These are phyloP conservation scores for Leccinum huronense DNA, from an alignment of 1,284 basidiomycete genomes.

Conservation along the genomic window DNA sequence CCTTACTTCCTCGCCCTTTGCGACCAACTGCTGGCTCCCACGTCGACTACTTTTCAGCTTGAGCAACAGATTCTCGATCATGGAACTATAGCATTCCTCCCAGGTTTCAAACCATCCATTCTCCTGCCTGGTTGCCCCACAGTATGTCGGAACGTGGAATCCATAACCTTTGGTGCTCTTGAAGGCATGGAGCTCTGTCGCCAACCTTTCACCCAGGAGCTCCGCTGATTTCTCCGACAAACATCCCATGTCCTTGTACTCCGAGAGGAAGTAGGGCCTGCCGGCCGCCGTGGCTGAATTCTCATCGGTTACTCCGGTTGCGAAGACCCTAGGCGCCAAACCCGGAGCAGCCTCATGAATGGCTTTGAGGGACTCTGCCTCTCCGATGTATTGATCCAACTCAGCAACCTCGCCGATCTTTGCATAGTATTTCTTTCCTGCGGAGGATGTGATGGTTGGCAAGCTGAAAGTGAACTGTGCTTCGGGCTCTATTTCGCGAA, in stretches of 20 bases:
- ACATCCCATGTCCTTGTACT: constrained; percentile 64
- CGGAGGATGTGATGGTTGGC: constrained; percentile 55
- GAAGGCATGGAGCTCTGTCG: constrained; percentile 60
- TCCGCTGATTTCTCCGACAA: constrained; percentile 48
- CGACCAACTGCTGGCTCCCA: constrained; percentile 46
- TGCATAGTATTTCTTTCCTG: constrained; percentile 57
- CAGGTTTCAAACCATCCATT: constrained; percentile 77
- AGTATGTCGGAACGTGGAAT: constrained; percentile 77
- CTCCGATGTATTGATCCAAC: constrained; percentile 66
- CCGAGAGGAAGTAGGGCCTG: constrained; percentile 67
- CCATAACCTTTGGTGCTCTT: constrained; percentile 64
- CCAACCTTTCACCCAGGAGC: constrained; percentile 61
- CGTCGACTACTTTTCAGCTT: constrained; percentile 49
- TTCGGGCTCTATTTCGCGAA: constrained; percentile 49
- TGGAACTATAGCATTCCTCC: constrained; percentile 67
- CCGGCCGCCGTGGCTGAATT: constrained; percentile 37
- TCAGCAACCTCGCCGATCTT: constrained; percentile 56
- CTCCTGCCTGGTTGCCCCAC: constrained; percentile 72
- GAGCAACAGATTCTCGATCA: constrained; percentile 65
- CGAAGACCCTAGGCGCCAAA: constrained; percentile 62
- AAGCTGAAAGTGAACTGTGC: constrained; percentile 47
- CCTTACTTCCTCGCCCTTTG: constrained; percentile 56
- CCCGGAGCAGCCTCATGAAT: constrained; percentile 65
- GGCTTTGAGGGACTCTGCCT: constrained; percentile 68
- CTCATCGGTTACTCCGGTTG: constrained; percentile 44